Conservation (phyloP, 345 rosid species). For the Boechera divaricarpa region DNA sequence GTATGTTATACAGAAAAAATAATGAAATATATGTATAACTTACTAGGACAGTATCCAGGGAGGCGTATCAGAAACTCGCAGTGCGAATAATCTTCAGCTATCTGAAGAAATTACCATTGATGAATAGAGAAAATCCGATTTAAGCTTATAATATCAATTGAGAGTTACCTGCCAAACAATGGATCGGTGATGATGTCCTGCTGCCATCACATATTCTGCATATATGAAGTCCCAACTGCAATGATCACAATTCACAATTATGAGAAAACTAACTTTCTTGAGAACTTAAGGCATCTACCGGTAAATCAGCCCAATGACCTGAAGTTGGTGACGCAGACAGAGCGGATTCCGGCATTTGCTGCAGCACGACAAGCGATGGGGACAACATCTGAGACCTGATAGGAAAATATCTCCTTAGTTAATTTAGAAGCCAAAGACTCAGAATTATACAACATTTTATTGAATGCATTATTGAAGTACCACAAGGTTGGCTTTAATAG, state of each 20-base stretch:
- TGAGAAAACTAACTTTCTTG: slow-evolving; percentile 9
- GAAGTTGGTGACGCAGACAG: slow-evolving; percentile 90
- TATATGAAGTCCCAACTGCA: slow-evolving; percentile 96
- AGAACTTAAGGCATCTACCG: not conserved
- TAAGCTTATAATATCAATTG: not conserved
- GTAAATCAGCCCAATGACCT: slow-evolving; percentile 49
- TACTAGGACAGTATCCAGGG: slow-evolving; percentile 97
- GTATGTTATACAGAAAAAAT: not conserved
- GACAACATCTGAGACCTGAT: slow-evolving; percentile 91
- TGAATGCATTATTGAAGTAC: slow-evolving; percentile 44
- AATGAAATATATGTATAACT: slow-evolving; percentile 37
- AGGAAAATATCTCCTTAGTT: not conserved
- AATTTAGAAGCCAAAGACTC: not conserved
- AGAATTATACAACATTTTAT: not conserved
- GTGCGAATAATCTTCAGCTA: slow-evolving; percentile 92
- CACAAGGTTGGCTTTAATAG: slow-evolving; percentile 84
- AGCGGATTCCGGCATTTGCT: slow-evolving; percentile 90
- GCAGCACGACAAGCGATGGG: slow-evolving; percentile 94
- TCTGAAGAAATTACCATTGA: slow-evolving; percentile 50
- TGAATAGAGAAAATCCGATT: not conserved
- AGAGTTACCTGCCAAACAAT: slow-evolving; percentile 86
- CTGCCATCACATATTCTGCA: slow-evolving; percentile 95
- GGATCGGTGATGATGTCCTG: slow-evolving; percentile 82
- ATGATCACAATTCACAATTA: not conserved
- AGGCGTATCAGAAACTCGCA: slow-evolving; percentile 89